phyloP scores from a whole-genome alignment of 805 yeast genomes.

The Metschnikowia noctiluminum region DNA sequence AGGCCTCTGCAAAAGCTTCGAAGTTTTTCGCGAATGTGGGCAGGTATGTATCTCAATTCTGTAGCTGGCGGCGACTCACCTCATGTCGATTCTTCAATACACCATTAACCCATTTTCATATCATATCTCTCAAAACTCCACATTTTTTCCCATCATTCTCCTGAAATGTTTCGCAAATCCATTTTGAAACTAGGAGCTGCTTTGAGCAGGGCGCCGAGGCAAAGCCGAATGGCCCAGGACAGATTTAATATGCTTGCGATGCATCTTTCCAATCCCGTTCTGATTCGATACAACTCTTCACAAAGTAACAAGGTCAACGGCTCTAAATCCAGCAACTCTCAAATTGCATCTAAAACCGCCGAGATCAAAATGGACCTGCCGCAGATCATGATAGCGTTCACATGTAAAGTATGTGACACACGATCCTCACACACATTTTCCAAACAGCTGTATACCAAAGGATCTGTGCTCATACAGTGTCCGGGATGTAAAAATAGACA shows the following conservation, averaged over 20 bases:
- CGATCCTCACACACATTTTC: constrained; percentile 88
- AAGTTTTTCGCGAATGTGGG: background rate
- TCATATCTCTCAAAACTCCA: too few relatives aligned
- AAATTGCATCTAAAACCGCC: constrained; percentile 1
- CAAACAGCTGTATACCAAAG: constrained; percentile 84
- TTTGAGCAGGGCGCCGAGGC: constrained; percentile 1
- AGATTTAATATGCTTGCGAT: background rate
- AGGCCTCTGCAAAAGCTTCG: background rate
- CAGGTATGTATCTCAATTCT: background rate
- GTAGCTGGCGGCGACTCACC: too few relatives aligned
- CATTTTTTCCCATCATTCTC: too few relatives aligned
- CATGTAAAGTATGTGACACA: constrained; percentile 82
- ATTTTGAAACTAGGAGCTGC: background rate
- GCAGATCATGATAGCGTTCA: constrained; percentile 81
- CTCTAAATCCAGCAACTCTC: background rate
- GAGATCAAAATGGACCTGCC: constrained; percentile 65
- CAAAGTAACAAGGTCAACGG: background rate
- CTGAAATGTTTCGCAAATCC: constrained; percentile 1
- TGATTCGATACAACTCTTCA: constrained; percentile 3
- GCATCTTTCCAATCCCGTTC: background rate
- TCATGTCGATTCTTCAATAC: too few relatives aligned
- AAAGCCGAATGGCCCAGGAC: background rate
- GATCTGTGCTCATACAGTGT: constrained; percentile 86
- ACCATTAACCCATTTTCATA: too few relatives aligned
- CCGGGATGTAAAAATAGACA: constrained; percentile 90